Conservation (phyloP, 768 basidiomycete genomes). For the Mycena metata region DNA sequence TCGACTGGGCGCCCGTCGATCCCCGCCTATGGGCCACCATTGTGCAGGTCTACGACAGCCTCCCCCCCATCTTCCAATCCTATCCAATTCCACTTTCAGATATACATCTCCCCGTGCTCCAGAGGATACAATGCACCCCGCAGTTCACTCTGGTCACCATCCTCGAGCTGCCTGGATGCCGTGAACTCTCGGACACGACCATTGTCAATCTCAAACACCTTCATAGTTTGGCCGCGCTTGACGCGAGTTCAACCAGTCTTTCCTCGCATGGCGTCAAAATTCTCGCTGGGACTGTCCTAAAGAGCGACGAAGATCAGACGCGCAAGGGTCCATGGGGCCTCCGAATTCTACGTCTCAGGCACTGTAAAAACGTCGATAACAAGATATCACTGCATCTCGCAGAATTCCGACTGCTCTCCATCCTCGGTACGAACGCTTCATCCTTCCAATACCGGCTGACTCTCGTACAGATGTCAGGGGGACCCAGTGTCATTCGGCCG, state of each 20-base stretch:
- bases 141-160: constrained; percentile 76
- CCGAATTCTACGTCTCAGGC: constrained; percentile 67
- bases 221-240: constrained; percentile 72
- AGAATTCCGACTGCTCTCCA: constrained; percentile 70
- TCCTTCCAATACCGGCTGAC: constrained; percentile 25
- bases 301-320: constrained; percentile 48
- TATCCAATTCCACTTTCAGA: constrained; percentile 69
- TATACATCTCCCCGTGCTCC: constrained; percentile 66
- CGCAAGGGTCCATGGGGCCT: constrained; percentile 69
- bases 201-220: constrained; percentile 65
- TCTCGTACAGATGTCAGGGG: constrained; percentile 60
- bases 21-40: constrained; percentile 75
- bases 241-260: constrained; percentile 68
- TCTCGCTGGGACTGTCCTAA: constrained; percentile 64
- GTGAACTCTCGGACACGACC: constrained; percentile 69
- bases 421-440: constrained; percentile 63
- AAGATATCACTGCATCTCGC: constrained; percentile 56
- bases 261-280: constrained; percentile 65
- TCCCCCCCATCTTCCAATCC: constrained; percentile 59
- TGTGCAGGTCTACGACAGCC: constrained; percentile 67
- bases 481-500: constrained; percentile 54
- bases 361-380: constrained; percentile 65
- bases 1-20: constrained; percentile 52
- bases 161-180: constrained; percentile 69
- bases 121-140: constrained; percentile 64